Evolutionary conservation across 1,284 basidiomycete genomes (phyloP), one percentile per base, ranked within the genome.

Genomic region (Veloboletus limbatus): DNA sequence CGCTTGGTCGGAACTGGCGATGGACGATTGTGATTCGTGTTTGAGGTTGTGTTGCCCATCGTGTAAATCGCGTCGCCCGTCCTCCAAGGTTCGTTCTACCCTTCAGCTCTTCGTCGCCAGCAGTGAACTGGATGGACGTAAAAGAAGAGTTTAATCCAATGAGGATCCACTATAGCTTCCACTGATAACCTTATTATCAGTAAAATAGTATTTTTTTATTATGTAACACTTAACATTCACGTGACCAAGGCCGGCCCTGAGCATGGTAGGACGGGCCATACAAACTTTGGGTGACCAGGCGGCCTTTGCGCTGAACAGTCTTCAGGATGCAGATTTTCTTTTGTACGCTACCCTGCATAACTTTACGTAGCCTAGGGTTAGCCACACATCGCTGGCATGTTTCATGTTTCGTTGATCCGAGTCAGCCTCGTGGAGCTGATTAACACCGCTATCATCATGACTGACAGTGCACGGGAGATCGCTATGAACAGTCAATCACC

Each of bases 11-110:
- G 45, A 28, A 49, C 48, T 40, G 63, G 44, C 7, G 63, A 63
- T 18, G 60, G 60, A 43, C 63, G 52, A 40, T 51, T 60, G 25
- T 64, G 64, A 43, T 48, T 67, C 11, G 58, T 43, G 40, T 65
- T 66, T 18, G 63, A 65, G 27, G 67, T 53, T 32, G 63, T 63
- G 44, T 65, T 65, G 16, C 63, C 63, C 63, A 65, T 65, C 60
- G 66, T 51, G 48, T 42, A 43, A 52, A 53, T 58, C 51, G 54
- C 51, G 47, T 47, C 48, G 39, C 35, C 32, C 42, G 62, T 41
- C 43, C 37, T 48, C 47, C 27, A 48, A 42, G 39, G 47, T 39
- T 42, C 36, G 43, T 51, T n/a, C 47, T 34, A 21, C 45, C 20
- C 33, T 40, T 47, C 43, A 43, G 43, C 49, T 49, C 56, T 40